Evolutionary conservation across 768 basidiomycete species (phyloP).

Genomic region (Russula dissimulans): DNA sequence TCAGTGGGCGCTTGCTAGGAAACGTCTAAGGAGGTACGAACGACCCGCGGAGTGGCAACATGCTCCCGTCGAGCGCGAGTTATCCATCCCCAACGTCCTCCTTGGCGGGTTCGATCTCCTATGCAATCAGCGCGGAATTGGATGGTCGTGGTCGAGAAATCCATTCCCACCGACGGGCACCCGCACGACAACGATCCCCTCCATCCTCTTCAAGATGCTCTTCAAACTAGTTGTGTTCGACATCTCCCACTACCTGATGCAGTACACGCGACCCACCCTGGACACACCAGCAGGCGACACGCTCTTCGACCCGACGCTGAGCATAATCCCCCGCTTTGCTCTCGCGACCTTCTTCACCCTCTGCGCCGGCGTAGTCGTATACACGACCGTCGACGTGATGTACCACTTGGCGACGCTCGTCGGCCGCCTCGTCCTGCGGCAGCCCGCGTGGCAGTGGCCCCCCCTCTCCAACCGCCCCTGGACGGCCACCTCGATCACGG

Average conservation of each 20-base stretch:
- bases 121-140: constrained; percentile 12
- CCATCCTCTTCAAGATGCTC: not conserved
- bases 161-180: not conserved
- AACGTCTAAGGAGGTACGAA: constrained; percentile 5
- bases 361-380: constrained; percentile 11
- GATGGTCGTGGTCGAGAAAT: constrained; percentile 18
- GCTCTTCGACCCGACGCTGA: constrained; percentile 6
- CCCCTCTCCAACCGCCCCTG: constrained; percentile 31
- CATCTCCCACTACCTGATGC: not conserved
- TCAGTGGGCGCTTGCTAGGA: constrained; percentile 5
- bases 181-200: not conserved
- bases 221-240: constrained; percentile 3
- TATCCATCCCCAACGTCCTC: constrained; percentile 3
- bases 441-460: constrained; percentile 29
- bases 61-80: not conserved
- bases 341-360: not conserved
- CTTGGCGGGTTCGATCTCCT: constrained; percentile 15
- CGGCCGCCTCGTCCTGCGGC: constrained; percentile 25
- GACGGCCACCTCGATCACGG: constrained; percentile 29
- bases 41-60: not conserved
- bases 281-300: not conserved
- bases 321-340: not conserved
- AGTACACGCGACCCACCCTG: constrained; percentile 2
- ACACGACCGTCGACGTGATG: constrained; percentile 7
- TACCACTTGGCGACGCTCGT: constrained; percentile 23